Evolutionary conservation across 148 eudicot genomes (phyloP).

Genomic region (Heliamphora exappendiculata): DNA sequence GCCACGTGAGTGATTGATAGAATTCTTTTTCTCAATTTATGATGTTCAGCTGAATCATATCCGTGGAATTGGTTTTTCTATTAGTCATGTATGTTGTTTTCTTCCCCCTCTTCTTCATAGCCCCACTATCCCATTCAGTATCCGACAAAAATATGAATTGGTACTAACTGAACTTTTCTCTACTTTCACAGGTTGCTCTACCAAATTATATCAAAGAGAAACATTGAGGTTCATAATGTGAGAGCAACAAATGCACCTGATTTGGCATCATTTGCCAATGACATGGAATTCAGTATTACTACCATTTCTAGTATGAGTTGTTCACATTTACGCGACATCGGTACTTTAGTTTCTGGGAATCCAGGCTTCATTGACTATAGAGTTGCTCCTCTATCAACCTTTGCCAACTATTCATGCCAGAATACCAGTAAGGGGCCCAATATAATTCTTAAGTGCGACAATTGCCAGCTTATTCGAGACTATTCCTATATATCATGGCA

Average conservation of each 20-base stretch:
- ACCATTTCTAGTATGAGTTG: constrained; percentile 82
- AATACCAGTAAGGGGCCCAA: constrained; percentile 79
- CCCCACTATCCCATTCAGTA: neutral
- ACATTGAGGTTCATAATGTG: constrained; percentile 77
- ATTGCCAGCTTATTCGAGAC: constrained; percentile 56
- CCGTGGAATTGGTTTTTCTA: neutral
- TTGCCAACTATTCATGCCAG: constrained; percentile 66
- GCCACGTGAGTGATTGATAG: constrained; percentile 63
- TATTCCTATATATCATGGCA: constrained; percentile 69
- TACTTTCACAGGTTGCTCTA: constrained; percentile 62
- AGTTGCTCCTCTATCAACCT: constrained; percentile 43
- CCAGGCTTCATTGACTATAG: constrained; percentile 65
- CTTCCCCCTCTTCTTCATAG: neutral
- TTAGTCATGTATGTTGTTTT: neutral
- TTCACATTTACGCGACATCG: constrained; percentile 59
- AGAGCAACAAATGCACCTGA: constrained; percentile 84
- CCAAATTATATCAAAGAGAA: constrained; percentile 66
- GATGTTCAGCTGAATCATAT: constrained; percentile 3
- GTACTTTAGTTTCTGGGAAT: constrained; percentile 53
- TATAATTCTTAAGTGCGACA: constrained; percentile 47
- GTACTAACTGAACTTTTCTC: neutral
- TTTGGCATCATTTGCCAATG: constrained; percentile 62
- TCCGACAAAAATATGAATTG: neutral
- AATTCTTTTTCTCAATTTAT: constrained; percentile 2
- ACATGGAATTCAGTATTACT: constrained; percentile 83